These are phyloP conservation scores for Cladosporium sp. DNA, from an alignment of 2,329 filamentous ascomycete species.

Conservation along the genomic window DNA sequence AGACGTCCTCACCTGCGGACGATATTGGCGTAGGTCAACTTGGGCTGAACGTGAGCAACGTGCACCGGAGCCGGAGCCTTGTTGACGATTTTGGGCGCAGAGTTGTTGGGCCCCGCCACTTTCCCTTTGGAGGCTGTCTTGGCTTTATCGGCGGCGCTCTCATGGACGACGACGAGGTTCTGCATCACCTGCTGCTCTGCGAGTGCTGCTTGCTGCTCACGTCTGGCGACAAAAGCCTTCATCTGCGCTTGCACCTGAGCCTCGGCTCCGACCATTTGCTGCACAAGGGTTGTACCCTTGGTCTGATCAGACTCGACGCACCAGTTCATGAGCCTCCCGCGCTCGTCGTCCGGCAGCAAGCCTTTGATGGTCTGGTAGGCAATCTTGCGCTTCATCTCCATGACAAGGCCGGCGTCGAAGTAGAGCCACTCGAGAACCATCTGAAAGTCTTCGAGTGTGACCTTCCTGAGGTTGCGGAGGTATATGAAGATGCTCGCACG, in stretches of 20 bases:
- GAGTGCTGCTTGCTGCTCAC: background rate
- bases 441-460: conserved; percentile 13
- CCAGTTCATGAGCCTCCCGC: background rate
- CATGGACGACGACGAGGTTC: background rate
- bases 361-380: conserved; percentile 9
- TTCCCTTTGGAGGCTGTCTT: background rate
- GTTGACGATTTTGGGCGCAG: background rate
- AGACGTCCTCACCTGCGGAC: too few relatives aligned
- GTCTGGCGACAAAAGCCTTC: background rate
- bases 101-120: background rate
- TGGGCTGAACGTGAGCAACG: too few relatives aligned
- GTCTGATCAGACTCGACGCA: background rate
- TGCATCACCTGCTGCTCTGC: background rate
- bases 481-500: conserved; percentile 14
- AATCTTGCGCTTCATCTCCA: conserved; percentile 13
- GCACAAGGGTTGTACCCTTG: background rate
- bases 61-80: background rate
- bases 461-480: background rate
- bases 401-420: conserved; percentile 14
- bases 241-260: background rate
- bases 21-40: too few relatives aligned
- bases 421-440: conserved; percentile 9
- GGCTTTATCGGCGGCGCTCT: background rate
- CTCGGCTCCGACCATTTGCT: background rate
- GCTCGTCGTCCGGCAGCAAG: background rate